Evolutionary conservation across 1,284 basidiomycete species (phyloP), one percentile per base, ranked within the genome.

Genomic region (Crepidotus sp.): DNA sequence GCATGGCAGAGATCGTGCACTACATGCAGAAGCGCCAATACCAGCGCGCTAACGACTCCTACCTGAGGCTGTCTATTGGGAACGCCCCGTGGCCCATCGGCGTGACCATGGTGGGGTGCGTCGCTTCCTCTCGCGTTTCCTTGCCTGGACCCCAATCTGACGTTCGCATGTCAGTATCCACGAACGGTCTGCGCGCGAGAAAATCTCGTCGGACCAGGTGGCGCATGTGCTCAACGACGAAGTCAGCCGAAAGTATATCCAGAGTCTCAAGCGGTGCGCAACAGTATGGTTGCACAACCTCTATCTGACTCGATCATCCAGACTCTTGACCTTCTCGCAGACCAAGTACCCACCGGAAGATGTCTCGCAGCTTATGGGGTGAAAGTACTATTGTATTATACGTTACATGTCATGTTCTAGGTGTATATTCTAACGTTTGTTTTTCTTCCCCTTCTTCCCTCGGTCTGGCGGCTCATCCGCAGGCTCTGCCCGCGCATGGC

Each of bases 61-160:
- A 99, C 63, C 77, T 99, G 13, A 85, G 95, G 18, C 70, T 99
- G 25, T 94, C 89, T 3, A 99, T 99, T 51, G 96, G 96, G 13
- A 99, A 97, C 59, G 95, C 96, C 0, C 94, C 96, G 1, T 99
- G 96, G 96, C 96, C 96, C 0, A 98, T 99, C 59, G 96, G 96
- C 43, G 96, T 98, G 4, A 98, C 96, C 48, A 95, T 95, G 86
- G 95, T 97, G 68, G 92, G 89, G 90, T 90, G 61, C 27, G 82
- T 72, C 11, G 3, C 3, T 18, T 21, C 18, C 14, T 10, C 11
- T 22, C 4, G 21, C 21, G 21, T 22, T 4, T n/a, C 7, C n/a
- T 8, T 35, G 19, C 34, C 13, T 46, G 14, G 26, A 36, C 15
- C 22, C 13, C 6, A 13, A 22, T 35, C 36, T 52, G 25, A 54